These are phyloP conservation scores for Boletus mariae DNA, from an alignment of 1,284 basidiomycete genomes.

Conservation along the genomic window DNA sequence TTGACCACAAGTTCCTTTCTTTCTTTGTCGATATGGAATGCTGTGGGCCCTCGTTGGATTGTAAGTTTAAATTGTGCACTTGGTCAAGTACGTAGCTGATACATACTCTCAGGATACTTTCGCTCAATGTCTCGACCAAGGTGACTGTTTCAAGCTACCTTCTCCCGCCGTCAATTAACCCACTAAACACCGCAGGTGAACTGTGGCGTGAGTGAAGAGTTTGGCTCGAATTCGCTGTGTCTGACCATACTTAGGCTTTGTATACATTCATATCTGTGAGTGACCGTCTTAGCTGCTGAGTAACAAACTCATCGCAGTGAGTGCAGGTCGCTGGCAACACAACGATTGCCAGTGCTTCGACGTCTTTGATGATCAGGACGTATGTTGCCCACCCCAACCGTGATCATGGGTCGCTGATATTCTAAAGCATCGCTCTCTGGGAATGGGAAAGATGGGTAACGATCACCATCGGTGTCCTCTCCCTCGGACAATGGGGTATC, in stretches of 20 bases:
- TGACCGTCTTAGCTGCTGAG: background rate
- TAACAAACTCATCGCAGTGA: conserved; percentile 5
- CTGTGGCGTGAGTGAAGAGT: conserved; percentile 46
- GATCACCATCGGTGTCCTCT: conserved; percentile 47
- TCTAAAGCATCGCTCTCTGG: conserved; percentile 62
- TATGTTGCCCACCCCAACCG: conserved; percentile 29
- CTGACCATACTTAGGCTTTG: conserved; percentile 41
- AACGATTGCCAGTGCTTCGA: conserved; percentile 34
- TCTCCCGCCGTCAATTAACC: background rate
- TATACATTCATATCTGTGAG: conserved; percentile 67
- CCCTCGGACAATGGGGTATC: conserved; percentile 61
- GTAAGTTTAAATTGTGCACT: conserved; percentile 33
- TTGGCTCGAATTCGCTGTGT: conserved; percentile 1
- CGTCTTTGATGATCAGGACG: conserved; percentile 69
- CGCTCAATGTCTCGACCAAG: conserved; percentile 46
- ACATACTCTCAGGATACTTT: conserved; percentile 46
- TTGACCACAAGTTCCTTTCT: conserved; percentile 52
- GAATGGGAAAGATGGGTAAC: conserved; percentile 51
- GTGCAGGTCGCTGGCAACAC: conserved; percentile 27
- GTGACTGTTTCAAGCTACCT: conserved; percentile 12
- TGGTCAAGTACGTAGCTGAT: background rate
- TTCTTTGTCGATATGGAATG: conserved; percentile 67
- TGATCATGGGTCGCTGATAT: background rate
- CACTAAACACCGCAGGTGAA: conserved; percentile 45
- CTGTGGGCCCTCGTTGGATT: conserved; percentile 57